Conservation (phyloP, 139 green algal genomes). For the Bryopsis sp. region DNA sequence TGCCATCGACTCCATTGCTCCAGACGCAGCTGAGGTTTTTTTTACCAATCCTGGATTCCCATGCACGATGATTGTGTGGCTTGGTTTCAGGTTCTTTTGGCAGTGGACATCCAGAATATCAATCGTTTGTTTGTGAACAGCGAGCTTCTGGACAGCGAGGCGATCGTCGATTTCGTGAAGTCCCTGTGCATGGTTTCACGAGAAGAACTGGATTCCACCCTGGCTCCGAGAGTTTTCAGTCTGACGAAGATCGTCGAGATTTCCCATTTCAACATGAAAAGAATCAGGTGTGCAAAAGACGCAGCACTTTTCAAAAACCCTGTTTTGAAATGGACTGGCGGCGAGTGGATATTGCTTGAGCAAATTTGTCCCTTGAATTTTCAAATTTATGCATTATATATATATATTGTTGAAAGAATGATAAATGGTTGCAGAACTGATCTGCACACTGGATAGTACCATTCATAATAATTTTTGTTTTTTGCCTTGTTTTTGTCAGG, state of each 20-base stretch:
- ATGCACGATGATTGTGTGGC: too few species aligned
- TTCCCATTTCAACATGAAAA: conserved; percentile 95
- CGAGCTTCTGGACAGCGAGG: conserved; percentile 64
- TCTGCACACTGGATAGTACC: conserved; percentile 14
- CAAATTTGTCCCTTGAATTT: neutral
- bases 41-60: too few species aligned
- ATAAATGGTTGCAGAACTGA: too few species aligned
- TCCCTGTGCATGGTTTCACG: conserved; percentile 34
- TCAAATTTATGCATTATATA: too few species aligned
- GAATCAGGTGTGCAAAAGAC: conserved; percentile 79
- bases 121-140: conserved; percentile 33
- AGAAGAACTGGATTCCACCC: conserved; percentile 48
- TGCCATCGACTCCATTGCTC: too few species aligned
- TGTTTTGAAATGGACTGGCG: too few species aligned
- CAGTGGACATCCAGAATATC: conserved; percentile 18
- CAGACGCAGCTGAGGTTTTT: too few species aligned
- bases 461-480: conserved; percentile 6
- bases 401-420: too few species aligned
- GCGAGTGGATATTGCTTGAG: too few species aligned
- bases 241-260: conserved; percentile 96
- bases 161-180: conserved; percentile 66
- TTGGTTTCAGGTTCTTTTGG: neutral
- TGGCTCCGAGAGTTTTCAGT: conserved; percentile 74
- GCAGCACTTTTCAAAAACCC: too few species aligned
- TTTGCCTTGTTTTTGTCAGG: too few species aligned